Evolutionary conservation across 768 basidiomycete species (phyloP).

Genomic region (Pisolithus sp.): DNA sequence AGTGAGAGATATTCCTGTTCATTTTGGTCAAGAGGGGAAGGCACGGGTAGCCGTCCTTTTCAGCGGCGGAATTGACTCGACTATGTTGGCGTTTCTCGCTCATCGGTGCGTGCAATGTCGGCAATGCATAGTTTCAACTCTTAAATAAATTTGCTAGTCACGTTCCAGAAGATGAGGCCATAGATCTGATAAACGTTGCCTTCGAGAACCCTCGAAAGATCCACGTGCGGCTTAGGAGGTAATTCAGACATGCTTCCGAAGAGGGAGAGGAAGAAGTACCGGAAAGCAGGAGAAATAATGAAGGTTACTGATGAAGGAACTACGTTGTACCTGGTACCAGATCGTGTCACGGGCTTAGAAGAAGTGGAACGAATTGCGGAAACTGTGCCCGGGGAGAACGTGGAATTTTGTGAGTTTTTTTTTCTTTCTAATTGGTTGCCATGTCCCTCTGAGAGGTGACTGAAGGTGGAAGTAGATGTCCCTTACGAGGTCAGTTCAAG

Average conservation of each 20-base stretch:
- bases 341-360: slow-evolving; percentile 73
- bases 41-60: slow-evolving; percentile 81
- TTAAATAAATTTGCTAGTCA: slow-evolving; percentile 40
- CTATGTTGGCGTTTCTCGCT: slow-evolving; percentile 74
- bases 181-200: slow-evolving; percentile 89
- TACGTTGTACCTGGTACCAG: slow-evolving; percentile 73
- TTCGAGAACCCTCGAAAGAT: slow-evolving; percentile 93
- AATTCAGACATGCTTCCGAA: slow-evolving; percentile 41
- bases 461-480: slow-evolving; percentile 81
- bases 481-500: slow-evolving; percentile 55
- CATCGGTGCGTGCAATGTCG: slow-evolving; percentile 44
- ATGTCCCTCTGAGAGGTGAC: not conserved
- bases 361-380: slow-evolving; percentile 73
- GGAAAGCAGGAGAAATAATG: not conserved
- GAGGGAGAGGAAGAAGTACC: slow-evolving; percentile 33
- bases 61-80: slow-evolving; percentile 94
- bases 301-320: slow-evolving; percentile 9
- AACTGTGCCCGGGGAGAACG: slow-evolving; percentile 65
- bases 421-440: not conserved
- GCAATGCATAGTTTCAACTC: not conserved
- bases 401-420: slow-evolving; percentile 78
- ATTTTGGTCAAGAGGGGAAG: slow-evolving; percentile 30
- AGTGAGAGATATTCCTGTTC: slow-evolving; percentile 61
- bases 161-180: slow-evolving; percentile 68
- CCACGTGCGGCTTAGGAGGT: slow-evolving; percentile 38